Conservation (phyloP, 192 early-diverging fungal genomes). For the Entophlyctis helioformis region DNA sequence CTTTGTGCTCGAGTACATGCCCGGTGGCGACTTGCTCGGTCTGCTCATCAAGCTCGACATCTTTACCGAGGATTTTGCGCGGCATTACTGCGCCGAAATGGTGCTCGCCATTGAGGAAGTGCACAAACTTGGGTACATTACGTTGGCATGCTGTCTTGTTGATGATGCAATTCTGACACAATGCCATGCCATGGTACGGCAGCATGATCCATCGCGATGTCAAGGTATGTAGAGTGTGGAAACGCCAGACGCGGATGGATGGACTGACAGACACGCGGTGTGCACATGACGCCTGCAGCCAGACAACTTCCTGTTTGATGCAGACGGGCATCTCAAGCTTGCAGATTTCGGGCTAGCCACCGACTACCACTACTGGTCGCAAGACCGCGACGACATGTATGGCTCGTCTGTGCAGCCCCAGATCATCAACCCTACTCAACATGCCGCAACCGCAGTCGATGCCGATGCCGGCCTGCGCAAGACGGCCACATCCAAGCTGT, state of each 20-base stretch:
- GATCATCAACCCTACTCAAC: too few relatives aligned
- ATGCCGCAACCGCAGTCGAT: too few relatives aligned
- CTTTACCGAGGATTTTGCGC: conserved; percentile 34
- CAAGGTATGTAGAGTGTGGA: conserved; percentile 27
- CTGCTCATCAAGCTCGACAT: conserved; percentile 38
- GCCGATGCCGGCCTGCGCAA: background rate
- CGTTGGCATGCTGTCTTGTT: too few relatives aligned
- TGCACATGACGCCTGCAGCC: conserved; percentile 26
- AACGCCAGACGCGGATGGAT: too few relatives aligned
- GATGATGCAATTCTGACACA: too few relatives aligned
- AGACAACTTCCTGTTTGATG: conserved; percentile 61
- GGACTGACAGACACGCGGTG: too few relatives aligned
- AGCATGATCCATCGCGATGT: conserved; percentile 48
- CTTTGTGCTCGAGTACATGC: conserved; percentile 44
- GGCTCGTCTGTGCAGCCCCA: too few relatives aligned
- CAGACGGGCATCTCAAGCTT: conserved; percentile 52
- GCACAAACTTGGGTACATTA: conserved; percentile 31
- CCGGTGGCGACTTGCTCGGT: conserved; percentile 31
- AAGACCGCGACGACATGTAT: conserved; percentile 50
- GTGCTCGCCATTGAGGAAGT: conserved; percentile 38
- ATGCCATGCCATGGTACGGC: background rate
- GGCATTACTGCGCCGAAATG: conserved; percentile 33
- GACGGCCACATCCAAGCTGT: background rate
- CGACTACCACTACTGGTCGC: conserved; percentile 55
- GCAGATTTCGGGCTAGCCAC: conserved; percentile 63